phyloP scores from a whole-genome alignment of 352 stramenopile genomes.

The Phytophthora boehmeriae region DNA sequence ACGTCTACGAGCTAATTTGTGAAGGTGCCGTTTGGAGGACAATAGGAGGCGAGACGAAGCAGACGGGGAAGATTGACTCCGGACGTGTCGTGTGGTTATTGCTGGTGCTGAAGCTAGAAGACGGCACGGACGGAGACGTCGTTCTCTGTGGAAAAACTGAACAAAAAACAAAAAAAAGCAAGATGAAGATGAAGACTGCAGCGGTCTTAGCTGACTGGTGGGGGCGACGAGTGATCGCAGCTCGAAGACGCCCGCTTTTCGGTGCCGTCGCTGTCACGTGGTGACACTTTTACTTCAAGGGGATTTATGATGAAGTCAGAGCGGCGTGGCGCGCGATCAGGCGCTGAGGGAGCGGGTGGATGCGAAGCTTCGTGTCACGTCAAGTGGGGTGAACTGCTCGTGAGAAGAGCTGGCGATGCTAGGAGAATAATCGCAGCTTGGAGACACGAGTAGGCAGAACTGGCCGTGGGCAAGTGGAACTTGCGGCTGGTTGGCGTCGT shows the following conservation, averaged over 20 bases:
- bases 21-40: slow-evolving; percentile 4
- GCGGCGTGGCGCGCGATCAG: slow-evolving; percentile 13
- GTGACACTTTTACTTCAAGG: slow-evolving; percentile 21
- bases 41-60: slow-evolving; percentile 16
- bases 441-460: slow-evolving; percentile 27
- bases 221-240: slow-evolving; percentile 36
- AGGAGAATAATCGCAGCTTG: background rate
- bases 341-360: slow-evolving; percentile 17
- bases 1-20: slow-evolving; percentile 51
- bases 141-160: slow-evolving; percentile 23
- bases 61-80: slow-evolving; percentile 14
- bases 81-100: slow-evolving; percentile 25
- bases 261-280: slow-evolving; percentile 14
- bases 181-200: slow-evolving; percentile 39
- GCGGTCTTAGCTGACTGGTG: slow-evolving; percentile 28
- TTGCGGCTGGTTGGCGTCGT: slow-evolving; percentile 37
- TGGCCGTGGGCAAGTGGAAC: slow-evolving; percentile 50
- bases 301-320: slow-evolving; percentile 33
- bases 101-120: slow-evolving; percentile 33
- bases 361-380: slow-evolving; percentile 31
- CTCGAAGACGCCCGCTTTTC: slow-evolving; percentile 27
- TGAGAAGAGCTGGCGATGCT: background rate
- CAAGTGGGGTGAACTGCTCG: slow-evolving; percentile 27
- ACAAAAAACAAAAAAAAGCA: slow-evolving; percentile 39
- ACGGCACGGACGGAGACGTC: slow-evolving; percentile 4